These are phyloP conservation scores for Trichaptum fuscoviolaceum DNA, from an alignment of 768 basidiomycete genomes.

Conservation along the genomic window DNA sequence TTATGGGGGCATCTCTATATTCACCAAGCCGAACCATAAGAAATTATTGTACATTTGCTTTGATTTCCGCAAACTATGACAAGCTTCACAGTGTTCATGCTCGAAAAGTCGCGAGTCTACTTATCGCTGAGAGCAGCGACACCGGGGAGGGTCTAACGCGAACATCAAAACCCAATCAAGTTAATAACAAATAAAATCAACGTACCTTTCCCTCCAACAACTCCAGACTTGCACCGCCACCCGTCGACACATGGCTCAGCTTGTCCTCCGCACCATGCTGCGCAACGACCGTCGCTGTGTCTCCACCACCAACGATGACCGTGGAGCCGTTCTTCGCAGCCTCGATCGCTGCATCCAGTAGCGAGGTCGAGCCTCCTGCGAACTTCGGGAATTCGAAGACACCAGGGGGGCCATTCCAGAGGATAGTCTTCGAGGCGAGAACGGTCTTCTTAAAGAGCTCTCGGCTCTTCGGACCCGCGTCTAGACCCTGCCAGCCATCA, in stretches of 20 bases:
- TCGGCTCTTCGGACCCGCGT: constrained; percentile 80
- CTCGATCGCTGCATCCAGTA: constrained; percentile 81
- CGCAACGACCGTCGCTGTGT: constrained; percentile 95
- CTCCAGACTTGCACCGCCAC: constrained; percentile 90
- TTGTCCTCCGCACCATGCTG: constrained; percentile 79
- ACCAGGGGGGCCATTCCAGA: constrained; percentile 96
- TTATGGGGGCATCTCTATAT: too few relatives aligned
- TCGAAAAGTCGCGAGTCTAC: not conserved
- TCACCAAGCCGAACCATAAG: too few relatives aligned
- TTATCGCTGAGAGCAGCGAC: constrained; percentile 84
- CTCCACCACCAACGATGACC: constrained; percentile 94
- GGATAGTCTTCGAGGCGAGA: constrained; percentile 85
- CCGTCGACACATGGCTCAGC: constrained; percentile 95
- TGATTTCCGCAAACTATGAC: too few relatives aligned
- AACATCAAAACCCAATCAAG: constrained; percentile 15
- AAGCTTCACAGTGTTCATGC: too few relatives aligned
- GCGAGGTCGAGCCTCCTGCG: constrained; percentile 74
- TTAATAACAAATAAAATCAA: not conserved
- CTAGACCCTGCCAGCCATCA: constrained; percentile 92
- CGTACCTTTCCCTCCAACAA: constrained; percentile 95
- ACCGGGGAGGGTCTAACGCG: constrained; percentile 71
- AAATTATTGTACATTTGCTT: too few relatives aligned
- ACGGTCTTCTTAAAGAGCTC: constrained; percentile 79
- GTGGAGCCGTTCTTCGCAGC: constrained; percentile 82
- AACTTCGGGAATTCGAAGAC: constrained; percentile 97